phyloP scores from a whole-genome alignment of 129 eudicot species.

The Solidago caesia region DNA sequence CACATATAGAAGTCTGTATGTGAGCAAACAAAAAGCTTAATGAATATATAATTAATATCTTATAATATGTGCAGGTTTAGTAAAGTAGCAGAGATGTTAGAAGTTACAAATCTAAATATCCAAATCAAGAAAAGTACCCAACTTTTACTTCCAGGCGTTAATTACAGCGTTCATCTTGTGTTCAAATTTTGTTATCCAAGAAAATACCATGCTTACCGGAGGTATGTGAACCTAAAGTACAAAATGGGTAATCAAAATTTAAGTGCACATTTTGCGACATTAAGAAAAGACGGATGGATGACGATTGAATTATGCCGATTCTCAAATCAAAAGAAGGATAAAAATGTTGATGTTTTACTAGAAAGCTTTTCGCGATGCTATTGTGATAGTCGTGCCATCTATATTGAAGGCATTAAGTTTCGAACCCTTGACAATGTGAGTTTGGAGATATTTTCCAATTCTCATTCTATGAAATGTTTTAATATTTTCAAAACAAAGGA shows the following conservation, averaged over 20 bases:
- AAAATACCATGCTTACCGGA: not conserved
- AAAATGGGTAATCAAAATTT: not conserved
- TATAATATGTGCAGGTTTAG: constrained; percentile 12
- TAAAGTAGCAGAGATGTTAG: constrained; percentile 3
- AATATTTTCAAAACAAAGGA: not conserved
- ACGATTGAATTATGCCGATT: not conserved
- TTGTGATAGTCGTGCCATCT: constrained; percentile 5
- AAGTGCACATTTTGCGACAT: constrained; percentile 14
- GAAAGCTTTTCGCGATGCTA: constrained; percentile 13
- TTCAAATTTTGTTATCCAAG: constrained; percentile 8
- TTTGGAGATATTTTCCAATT: not conserved
- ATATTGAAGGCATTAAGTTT: constrained; percentile 1
- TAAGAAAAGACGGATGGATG: constrained; percentile 15
- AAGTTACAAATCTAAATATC: constrained; percentile 2
- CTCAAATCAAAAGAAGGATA: not conserved
- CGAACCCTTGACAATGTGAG: not conserved
- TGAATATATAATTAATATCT: not conserved
- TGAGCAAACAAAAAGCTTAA: not conserved
- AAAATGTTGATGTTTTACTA: not conserved
- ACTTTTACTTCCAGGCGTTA: not conserved
- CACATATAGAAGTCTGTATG: too few species aligned
- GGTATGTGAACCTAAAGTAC: constrained; percentile 22
- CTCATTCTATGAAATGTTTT: not conserved
- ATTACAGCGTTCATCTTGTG: constrained; percentile 4
- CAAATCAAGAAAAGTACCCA: constrained; percentile 10